These are phyloP conservation scores for Lumnitzera racemosa DNA, from an alignment of 345 rosid genomes.

Conservation along the genomic window DNA sequence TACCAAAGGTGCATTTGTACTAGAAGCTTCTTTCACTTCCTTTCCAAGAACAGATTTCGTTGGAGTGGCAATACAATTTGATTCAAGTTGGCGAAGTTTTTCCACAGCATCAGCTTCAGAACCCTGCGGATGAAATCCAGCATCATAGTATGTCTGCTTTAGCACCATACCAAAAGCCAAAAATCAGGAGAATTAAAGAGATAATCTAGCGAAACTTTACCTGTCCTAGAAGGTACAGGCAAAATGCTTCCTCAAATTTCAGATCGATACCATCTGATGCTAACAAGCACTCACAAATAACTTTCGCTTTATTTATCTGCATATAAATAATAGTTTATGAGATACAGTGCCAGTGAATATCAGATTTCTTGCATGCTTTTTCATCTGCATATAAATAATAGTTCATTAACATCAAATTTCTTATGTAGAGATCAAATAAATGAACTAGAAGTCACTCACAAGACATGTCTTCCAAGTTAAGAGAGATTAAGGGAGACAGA, in stretches of 20 bases:
- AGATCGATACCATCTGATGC: conserved; percentile 80
- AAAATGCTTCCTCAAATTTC: conserved; percentile 82
- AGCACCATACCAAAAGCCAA: conserved; percentile 1
- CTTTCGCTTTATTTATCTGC: conserved; percentile 75
- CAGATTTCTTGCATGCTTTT: background rate
- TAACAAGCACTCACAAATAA: conserved; percentile 70
- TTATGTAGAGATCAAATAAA: background rate
- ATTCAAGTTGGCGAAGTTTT: conserved; percentile 58
- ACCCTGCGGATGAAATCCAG: conserved; percentile 43
- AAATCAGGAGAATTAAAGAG: background rate
- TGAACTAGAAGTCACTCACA: background rate
- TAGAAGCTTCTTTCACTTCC: conserved; percentile 41
- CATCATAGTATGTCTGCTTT: background rate
- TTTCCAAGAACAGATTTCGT: conserved; percentile 40
- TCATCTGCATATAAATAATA: background rate
- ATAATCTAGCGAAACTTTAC: conserved; percentile 20
- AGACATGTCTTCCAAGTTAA: background rate
- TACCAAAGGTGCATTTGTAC: conserved; percentile 55
- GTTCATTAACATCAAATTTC: background rate
- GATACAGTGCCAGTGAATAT: conserved; percentile 8
- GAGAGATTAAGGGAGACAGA: background rate
- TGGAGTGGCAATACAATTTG: conserved; percentile 46
- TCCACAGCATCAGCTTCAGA: conserved; percentile 64
- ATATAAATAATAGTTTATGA: conserved; percentile 16
- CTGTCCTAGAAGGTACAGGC: conserved; percentile 84